These are phyloP conservation scores for Drosera capensis DNA, from an alignment of 148 eudicot genomes.

Conservation along the genomic window DNA sequence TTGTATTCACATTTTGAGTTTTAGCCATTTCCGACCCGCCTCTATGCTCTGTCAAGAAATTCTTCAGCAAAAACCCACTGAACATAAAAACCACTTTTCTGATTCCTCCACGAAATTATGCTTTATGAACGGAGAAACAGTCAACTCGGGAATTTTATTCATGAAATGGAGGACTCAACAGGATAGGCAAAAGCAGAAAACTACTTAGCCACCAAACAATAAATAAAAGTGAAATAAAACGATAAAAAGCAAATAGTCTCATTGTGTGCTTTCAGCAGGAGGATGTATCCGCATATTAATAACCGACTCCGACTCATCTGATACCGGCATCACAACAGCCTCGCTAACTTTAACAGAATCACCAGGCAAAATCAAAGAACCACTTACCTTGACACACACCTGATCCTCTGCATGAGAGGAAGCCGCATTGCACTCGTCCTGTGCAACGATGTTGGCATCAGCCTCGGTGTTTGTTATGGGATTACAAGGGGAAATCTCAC, in stretches of 20 bases:
- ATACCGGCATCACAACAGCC: constrained; percentile 53
- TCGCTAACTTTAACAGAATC: constrained; percentile 55
- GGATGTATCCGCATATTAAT: constrained; percentile 92
- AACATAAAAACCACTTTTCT: too few relatives aligned
- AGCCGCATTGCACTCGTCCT: constrained; percentile 7
- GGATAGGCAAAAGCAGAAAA: not conserved
- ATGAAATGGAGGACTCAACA: not conserved
- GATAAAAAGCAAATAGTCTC: too few relatives aligned
- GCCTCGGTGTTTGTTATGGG: not conserved
- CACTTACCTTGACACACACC: constrained; percentile 35
- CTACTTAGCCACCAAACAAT: constrained; percentile 4
- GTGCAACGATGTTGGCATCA: constrained; percentile 7
- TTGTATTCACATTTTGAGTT: too few relatives aligned
- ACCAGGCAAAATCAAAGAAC: constrained; percentile 31
- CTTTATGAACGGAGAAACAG: not conserved
- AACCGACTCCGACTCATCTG: constrained; percentile 61
- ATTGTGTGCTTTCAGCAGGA: constrained; percentile 90
- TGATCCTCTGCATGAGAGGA: constrained; percentile 12
- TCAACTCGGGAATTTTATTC: not conserved
- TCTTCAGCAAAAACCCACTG: too few relatives aligned
- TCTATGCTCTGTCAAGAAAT: too few relatives aligned
- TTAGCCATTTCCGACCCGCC: too few relatives aligned
- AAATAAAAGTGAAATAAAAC: too few relatives aligned
- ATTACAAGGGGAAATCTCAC: not conserved
- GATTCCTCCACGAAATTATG: too few relatives aligned